Evolutionary conservation across 352 stramenopile genomes (phyloP).

Genomic region (Hyaloperonospora brassicae): DNA sequence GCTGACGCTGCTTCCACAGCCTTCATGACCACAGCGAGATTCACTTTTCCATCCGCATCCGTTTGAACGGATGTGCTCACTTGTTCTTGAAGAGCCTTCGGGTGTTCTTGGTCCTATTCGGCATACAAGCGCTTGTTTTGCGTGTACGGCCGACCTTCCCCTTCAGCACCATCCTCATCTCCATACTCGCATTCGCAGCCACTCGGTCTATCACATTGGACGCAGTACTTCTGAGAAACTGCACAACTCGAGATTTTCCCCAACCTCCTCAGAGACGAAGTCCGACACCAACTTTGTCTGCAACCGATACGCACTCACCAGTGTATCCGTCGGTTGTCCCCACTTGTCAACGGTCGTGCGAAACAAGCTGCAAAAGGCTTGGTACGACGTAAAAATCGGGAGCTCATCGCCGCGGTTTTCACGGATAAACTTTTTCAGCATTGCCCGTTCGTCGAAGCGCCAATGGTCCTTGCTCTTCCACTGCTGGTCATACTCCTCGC

Average conservation of each 20-base stretch:
- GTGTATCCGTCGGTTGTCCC: slow-evolving; percentile 18
- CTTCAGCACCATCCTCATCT: slow-evolving; percentile 19
- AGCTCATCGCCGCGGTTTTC: slow-evolving; percentile 17
- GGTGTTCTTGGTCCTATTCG: slow-evolving; percentile 21
- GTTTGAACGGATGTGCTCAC: slow-evolving; percentile 8
- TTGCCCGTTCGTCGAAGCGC: neutral
- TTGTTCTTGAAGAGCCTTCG: slow-evolving; percentile 14
- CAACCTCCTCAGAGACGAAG: neutral
- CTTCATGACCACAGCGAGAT: slow-evolving; percentile 11
- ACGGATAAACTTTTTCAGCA: slow-evolving; percentile 22
- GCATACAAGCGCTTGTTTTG: slow-evolving; percentile 27
- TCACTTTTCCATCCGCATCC: slow-evolving; percentile 12
- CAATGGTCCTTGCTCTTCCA: slow-evolving; percentile 7
- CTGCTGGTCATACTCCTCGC: slow-evolving; percentile 13
- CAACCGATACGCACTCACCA: slow-evolving; percentile 7
- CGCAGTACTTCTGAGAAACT: slow-evolving; percentile 14
- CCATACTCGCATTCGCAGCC: slow-evolving; percentile 4
- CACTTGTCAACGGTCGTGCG: slow-evolving; percentile 25
- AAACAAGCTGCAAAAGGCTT: slow-evolving; percentile 32
- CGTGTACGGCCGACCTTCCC: slow-evolving; percentile 33
- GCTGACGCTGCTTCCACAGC: slow-evolving; percentile 12
- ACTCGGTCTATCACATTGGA: slow-evolving; percentile 8
- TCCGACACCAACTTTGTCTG: neutral
- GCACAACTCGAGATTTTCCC: neutral
- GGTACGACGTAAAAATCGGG: slow-evolving; percentile 24